Conservation (phyloP, 495 filamentous ascomycete genomes). For the Echria macrotheca region DNA sequence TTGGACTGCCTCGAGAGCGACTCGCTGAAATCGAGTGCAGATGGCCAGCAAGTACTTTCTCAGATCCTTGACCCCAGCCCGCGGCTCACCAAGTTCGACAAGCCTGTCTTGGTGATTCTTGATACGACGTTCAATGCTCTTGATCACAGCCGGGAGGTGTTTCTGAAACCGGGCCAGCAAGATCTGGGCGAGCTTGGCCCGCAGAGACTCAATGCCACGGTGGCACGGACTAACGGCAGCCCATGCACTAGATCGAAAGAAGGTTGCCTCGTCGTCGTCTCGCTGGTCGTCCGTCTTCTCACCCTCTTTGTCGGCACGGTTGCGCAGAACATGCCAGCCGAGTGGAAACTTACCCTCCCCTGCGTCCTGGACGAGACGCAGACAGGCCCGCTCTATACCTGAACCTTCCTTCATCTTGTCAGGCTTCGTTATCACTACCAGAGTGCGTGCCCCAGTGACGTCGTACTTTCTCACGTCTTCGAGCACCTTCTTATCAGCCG, state of each 20-base stretch:
- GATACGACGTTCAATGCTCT: constrained; percentile 21
- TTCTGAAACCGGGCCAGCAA: constrained; percentile 24
- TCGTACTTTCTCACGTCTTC: constrained; percentile 39
- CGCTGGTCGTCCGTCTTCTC: constrained; percentile 21
- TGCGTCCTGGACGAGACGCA: constrained; percentile 12
- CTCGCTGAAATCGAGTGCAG: constrained; percentile 19
- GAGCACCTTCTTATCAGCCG: constrained; percentile 47
- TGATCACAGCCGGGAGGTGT: constrained; percentile 22
- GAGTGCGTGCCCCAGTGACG: constrained; percentile 37
- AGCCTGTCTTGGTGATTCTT: constrained; percentile 11
- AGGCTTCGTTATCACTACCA: constrained; percentile 56
- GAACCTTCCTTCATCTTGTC: constrained; percentile 37
- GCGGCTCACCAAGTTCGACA: constrained; percentile 21
- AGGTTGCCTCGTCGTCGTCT: constrained; percentile 37
- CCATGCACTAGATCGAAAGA: constrained; percentile 41
- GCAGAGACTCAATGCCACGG: constrained; percentile 25
- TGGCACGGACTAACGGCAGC: constrained; percentile 16
- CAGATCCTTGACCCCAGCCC: constrained; percentile 21
- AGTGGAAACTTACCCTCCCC: constrained; percentile 17
- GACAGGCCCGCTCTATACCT: constrained; percentile 7
- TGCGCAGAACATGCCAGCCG: constrained; percentile 64
- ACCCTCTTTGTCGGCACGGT: constrained; percentile 44
- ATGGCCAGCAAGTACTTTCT: constrained; percentile 22
- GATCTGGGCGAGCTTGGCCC: constrained; percentile 27
- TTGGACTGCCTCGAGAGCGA: constrained; percentile 22